Percentiles rank a stretch among this genome's conserved stretches.
These are phyloP conservation scores for Leccinellum luteum DNA, from an alignment of 768 basidiomycete species.

Conservation along the genomic window DNA sequence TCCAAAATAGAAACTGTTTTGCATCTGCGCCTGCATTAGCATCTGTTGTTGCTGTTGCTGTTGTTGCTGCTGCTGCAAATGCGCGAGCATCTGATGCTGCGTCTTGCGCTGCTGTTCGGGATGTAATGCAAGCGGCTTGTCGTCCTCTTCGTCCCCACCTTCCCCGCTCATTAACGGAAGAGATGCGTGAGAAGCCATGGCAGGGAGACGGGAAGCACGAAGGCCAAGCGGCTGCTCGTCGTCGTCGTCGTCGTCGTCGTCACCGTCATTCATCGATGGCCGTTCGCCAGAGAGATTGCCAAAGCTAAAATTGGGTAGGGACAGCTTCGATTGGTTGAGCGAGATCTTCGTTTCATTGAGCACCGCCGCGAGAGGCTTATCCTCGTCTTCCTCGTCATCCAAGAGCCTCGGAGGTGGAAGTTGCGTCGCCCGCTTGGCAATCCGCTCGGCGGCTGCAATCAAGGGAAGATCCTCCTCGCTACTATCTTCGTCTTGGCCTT, in stretches of 20 bases:
- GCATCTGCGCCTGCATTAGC: conserved; percentile 77
- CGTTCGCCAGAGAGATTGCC: conserved; percentile 28
- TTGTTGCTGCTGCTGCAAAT: conserved; percentile 42
- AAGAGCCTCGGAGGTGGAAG: conserved; percentile 15
- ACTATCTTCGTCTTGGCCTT: conserved; percentile 48
- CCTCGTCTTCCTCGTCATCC: conserved; percentile 53
- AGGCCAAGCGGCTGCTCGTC: conserved; percentile 74
- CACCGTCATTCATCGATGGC: conserved; percentile 40
- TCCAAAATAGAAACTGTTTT: conserved; percentile 72
- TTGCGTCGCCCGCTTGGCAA: conserved; percentile 43
- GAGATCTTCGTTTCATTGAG: conserved; percentile 45
- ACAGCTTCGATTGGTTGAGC: conserved; percentile 43
- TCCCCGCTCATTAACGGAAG: conserved; percentile 33
- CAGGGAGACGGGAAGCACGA: conserved; percentile 49
- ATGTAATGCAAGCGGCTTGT: conserved; percentile 67
- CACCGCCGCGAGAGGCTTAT: conserved; percentile 63
- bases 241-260: conserved; percentile 55
- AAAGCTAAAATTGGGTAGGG: conserved; percentile 43
- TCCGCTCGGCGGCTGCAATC: conserved; percentile 57
- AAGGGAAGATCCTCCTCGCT: conserved; percentile 84
- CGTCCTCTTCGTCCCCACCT: conserved; percentile 62
- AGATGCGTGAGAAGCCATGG: conserved; percentile 24
- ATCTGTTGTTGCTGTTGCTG: conserved; percentile 52
- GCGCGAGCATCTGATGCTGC: conserved; percentile 42
- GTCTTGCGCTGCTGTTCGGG: conserved; percentile 79